Base-by-base conservation (phyloP, 805 yeast species). In the Cyberlindnera saturnus region DNA sequence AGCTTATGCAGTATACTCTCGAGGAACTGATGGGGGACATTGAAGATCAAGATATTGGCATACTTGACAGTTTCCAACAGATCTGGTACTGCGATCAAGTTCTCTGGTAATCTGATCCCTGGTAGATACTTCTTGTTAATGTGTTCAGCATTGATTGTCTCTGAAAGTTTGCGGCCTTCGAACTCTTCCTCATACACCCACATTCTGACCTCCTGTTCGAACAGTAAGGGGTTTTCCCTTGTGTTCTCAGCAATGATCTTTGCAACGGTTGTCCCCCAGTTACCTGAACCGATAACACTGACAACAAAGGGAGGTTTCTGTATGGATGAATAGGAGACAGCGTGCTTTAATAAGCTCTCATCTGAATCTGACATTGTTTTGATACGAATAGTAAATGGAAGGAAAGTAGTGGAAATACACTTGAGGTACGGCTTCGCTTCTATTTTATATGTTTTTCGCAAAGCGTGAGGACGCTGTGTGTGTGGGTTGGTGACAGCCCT, bases 201-300 rank as follows among this genome's bases (percentile, higher is more conserved):
- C 97, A 91, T 89, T 54, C 81, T 79, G 32, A 90, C 96, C 38
- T 74, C 66, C 46, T 67, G 67, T 41, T 77, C 74, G 63, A 91
- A 90, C 56, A 85, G 66, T 26, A 78, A 70, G 20, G 88, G 81
- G 63, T 86, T 75, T 52, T 77, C 81, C 20, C 71, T 69, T 34
- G 89, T 71, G 66, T 88, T 88, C 65, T 91, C 97, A 20, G 96
- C 90, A 23, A 88, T 81, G 39, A 91, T 85, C 65, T 91, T 91
- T 49, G 97, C 96, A 42, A 91, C 88, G 7, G 97, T 90, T 34
- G 96, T 87, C 46, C 98, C 98, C 84, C 98, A 91, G 68, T 91
- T 91, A 56, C 98, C 98, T n/a, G 96, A 88, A 32, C 98, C 98
- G 49, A 90, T 79, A 41, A 87, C 82, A 32, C 86, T 69, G 15